Evolutionary conservation across 306 rosid genomes (phyloP).

Genomic region (Sophora flavescens): DNA sequence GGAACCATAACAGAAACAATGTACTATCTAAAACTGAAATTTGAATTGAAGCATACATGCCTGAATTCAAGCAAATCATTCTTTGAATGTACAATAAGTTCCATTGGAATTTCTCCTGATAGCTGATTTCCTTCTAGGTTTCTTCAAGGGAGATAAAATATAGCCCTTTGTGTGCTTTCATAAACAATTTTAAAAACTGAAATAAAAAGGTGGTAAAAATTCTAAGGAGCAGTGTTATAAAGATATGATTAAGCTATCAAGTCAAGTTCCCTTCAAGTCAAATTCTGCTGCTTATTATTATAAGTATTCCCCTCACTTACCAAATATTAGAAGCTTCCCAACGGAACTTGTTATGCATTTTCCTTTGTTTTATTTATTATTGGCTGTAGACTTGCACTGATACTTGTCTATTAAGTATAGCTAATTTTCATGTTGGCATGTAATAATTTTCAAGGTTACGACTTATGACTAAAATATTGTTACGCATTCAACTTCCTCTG

Average conservation of each 20-base stretch:
- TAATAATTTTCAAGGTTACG: not conserved
- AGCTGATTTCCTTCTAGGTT: constrained; percentile 53
- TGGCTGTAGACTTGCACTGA: not conserved
- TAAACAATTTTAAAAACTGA: not conserved
- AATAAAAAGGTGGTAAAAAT: not conserved
- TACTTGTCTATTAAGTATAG: not conserved
- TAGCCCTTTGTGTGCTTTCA: not conserved
- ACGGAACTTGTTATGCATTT: not conserved
- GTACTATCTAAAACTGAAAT: constrained; percentile 10
- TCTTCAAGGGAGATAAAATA: constrained; percentile 35
- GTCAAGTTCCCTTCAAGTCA: constrained; percentile 17
- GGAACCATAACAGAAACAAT: constrained; percentile 13
- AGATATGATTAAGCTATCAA: constrained; percentile 1
- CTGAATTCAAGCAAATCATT: constrained; percentile 40
- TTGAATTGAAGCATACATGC: constrained; percentile 43
- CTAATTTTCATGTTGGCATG: not conserved
- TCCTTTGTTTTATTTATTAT: not conserved
- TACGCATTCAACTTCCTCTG: not conserved
- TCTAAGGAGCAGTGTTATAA: constrained; percentile 1
- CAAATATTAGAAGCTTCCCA: no score
- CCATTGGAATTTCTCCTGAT: constrained; percentile 50
- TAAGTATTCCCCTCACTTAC: not conserved
- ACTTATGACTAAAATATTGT: not conserved
- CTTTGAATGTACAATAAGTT: constrained; percentile 37
- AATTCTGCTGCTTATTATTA: not conserved